A percentile compares a stretch with the other conserved stretches of the same genome.
Conservation (phyloP, 129 eudicot species). For the Saussurea involucrata region DNA sequence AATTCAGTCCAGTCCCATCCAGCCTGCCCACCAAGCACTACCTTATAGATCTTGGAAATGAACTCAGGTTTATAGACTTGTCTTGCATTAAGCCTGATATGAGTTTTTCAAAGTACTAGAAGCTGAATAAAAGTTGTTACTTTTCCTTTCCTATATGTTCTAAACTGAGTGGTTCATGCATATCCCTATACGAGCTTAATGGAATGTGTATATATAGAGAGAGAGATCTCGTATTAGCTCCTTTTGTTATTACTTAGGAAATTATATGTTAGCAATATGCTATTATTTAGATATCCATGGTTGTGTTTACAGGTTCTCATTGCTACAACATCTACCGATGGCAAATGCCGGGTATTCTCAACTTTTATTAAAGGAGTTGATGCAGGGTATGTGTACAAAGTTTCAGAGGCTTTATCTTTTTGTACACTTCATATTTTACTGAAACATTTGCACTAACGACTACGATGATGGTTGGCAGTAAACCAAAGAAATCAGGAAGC, state of each 20-base stretch:
- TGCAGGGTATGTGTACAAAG: slow-evolving; percentile 52
- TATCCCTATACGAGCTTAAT: neutral
- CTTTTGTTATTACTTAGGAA: neutral
- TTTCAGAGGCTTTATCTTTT: slow-evolving; percentile 18
- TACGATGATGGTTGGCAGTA: slow-evolving; percentile 27
- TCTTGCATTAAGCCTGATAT: too few species aligned
- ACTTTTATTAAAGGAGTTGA: slow-evolving; percentile 97
- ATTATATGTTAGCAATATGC: neutral
- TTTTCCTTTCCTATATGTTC: neutral
- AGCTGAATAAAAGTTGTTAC: neutral
- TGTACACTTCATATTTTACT: neutral
- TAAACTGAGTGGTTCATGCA: neutral
- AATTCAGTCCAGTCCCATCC: too few species aligned
- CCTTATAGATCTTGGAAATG: too few species aligned
- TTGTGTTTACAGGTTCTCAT: slow-evolving; percentile 52
- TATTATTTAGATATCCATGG: neutral
- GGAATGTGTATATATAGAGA: neutral
- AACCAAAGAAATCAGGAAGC: slow-evolving; percentile 53
- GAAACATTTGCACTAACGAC: slow-evolving; percentile 9
- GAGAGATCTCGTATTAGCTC: slow-evolving; percentile 2
- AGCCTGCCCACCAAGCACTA: too few species aligned
- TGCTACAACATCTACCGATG: slow-evolving; percentile 98
- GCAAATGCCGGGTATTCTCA: slow-evolving; percentile 89
- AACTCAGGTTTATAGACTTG: too few species aligned
- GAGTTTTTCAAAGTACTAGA: too few species aligned